phyloP scores from a whole-genome alignment of 176 grass and related monocot species.

The Hsuehochloa calcarea region DNA sequence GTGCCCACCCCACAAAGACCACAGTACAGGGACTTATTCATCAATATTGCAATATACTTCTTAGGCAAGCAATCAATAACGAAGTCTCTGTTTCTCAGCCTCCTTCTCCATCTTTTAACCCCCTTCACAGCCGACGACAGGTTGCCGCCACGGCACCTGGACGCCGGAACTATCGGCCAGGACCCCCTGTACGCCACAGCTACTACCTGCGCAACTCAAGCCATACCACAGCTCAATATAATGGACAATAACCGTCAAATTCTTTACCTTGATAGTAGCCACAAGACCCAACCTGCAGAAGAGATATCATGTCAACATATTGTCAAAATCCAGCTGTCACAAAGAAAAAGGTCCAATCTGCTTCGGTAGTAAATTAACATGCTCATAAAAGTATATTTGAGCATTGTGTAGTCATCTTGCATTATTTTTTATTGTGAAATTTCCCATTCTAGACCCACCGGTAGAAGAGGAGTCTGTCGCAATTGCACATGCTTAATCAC shows the following conservation, averaged over 20 bases:
- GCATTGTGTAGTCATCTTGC: neutral
- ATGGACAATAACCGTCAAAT: neutral
- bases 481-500: neutral
- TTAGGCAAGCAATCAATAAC: too few species aligned
- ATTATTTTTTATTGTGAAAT: neutral
- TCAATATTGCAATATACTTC: too few species aligned
- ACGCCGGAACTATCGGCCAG: too few species aligned
- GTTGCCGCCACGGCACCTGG: too few species aligned
- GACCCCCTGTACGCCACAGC: too few species aligned
- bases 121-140: too few species aligned
- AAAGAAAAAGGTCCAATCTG: neutral
- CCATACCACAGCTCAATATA: neutral
- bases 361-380: neutral
- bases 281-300: slow-evolving; percentile 76
- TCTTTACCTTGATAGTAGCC: slow-evolving; percentile 80
- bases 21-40: too few species aligned
- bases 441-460: neutral
- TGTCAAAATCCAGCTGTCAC: neutral
- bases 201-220: too few species aligned
- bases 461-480: neutral
- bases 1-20: too few species aligned
- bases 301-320: slow-evolving; percentile 21
- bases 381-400: neutral
- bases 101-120: too few species aligned
- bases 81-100: too few species aligned